phyloP scores from a whole-genome alignment of 192 early-diverging fungal species.

The Chytriomyces sp. region DNA sequence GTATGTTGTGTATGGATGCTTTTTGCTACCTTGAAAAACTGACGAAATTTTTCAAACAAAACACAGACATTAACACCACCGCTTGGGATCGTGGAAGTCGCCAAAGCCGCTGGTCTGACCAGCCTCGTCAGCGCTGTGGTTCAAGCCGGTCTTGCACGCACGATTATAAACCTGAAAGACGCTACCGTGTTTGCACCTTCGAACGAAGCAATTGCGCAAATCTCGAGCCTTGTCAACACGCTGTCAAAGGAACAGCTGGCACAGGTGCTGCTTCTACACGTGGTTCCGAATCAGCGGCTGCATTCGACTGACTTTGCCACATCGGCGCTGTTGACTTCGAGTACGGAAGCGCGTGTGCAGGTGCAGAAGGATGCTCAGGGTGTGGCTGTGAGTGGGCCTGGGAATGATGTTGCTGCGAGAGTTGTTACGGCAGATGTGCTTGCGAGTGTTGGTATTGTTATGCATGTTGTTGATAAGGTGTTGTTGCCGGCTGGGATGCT shows the following conservation, averaged over 20 bases:
- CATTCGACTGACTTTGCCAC: slow-evolving; percentile 44
- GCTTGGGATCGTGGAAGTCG: slow-evolving; percentile 23
- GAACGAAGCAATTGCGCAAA: slow-evolving; percentile 48
- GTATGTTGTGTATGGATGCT: too few relatives aligned
- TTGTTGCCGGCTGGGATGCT: slow-evolving; percentile 35
- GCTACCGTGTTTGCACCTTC: slow-evolving; percentile 56
- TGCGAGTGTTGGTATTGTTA: slow-evolving; percentile 40
- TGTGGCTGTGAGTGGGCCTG: slow-evolving; percentile 44
- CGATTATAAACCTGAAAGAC: slow-evolving; percentile 32
- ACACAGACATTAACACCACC: slow-evolving; percentile 47
- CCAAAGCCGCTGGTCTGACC: slow-evolving; percentile 29
- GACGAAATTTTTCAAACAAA: too few relatives aligned
- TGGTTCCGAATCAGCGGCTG: slow-evolving; percentile 36
- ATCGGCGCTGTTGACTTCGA: neutral
- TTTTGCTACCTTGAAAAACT: too few relatives aligned
- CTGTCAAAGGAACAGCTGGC: slow-evolving; percentile 35
- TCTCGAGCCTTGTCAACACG: slow-evolving; percentile 33
- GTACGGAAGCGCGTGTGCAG: slow-evolving; percentile 11
- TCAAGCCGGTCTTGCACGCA: slow-evolving; percentile 31
- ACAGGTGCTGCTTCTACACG: slow-evolving; percentile 45
- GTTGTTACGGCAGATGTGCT: slow-evolving; percentile 50
- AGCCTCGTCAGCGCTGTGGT: slow-evolving; percentile 31
- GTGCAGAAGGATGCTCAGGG: slow-evolving; percentile 21
- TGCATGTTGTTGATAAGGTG: slow-evolving; percentile 59
- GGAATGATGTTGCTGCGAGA: slow-evolving; percentile 43